A percentile compares a stretch with the other conserved stretches of the same genome.
Conservation (phyloP, 225 moss, liverwort and hornwort genomes). For the Physcomitrellopsis africana region DNA sequence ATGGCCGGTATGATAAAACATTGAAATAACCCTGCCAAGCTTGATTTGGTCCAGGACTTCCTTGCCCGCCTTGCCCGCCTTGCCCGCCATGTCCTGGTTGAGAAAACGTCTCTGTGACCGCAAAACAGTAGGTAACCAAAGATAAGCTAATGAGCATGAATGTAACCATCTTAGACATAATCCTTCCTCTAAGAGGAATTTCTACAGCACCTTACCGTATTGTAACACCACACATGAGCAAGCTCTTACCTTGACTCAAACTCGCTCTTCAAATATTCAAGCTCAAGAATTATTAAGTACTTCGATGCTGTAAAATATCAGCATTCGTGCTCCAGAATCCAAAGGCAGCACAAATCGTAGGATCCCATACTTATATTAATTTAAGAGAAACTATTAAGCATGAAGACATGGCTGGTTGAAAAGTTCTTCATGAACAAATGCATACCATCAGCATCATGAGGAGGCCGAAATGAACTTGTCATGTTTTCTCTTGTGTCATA, state of each 20-base stretch:
- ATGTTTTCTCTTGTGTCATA: slow-evolving; percentile 80
- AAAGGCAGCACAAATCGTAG: slow-evolving; percentile 9
- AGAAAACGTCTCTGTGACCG: slow-evolving; percentile 71
- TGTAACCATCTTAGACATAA: background rate
- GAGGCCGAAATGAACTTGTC: slow-evolving; percentile 79
- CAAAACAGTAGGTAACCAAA: slow-evolving; percentile 7
- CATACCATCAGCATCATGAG: slow-evolving; percentile 90
- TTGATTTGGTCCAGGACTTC: slow-evolving; percentile 45
- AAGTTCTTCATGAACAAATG: slow-evolving; percentile 43
- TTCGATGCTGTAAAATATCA: slow-evolving; percentile 14
- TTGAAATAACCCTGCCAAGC: slow-evolving; percentile 81
- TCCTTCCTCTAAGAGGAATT: slow-evolving; percentile 11
- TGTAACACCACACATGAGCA: slow-evolving; percentile 19
- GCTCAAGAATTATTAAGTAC: slow-evolving; percentile 8
- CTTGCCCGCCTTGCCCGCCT: slow-evolving; percentile 60
- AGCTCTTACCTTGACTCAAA: slow-evolving; percentile 18
- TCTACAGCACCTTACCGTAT: slow-evolving; percentile 5
- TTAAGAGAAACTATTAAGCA: slow-evolving; percentile 35
- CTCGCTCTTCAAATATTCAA: slow-evolving; percentile 19
- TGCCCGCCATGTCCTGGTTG: slow-evolving; percentile 62
- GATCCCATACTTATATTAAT: slow-evolving; percentile 17
- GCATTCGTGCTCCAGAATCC: slow-evolving; percentile 18
- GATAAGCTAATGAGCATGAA: slow-evolving; percentile 10
- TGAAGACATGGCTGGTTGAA: slow-evolving; percentile 33
- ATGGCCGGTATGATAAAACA: slow-evolving; percentile 87